Conservation (phyloP, 2,329 filamentous ascomycete genomes). For the Fusarium keratoplasticum region DNA sequence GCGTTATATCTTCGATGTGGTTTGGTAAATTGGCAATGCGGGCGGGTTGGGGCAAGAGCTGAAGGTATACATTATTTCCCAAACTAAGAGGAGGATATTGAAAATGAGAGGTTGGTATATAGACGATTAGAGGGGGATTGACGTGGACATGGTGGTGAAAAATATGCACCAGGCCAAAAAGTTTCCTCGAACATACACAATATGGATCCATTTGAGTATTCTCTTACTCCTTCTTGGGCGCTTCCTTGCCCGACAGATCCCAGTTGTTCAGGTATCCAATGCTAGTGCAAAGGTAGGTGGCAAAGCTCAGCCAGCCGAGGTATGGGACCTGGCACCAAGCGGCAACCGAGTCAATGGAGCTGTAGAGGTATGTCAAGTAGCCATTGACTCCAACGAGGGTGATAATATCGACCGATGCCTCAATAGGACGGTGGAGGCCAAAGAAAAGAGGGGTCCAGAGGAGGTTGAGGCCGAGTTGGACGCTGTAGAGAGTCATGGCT, state of each 20-base stretch:
- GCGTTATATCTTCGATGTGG: slow-evolving; percentile 29
- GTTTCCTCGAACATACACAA: not conserved
- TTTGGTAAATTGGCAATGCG: not conserved
- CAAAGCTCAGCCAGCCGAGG: slow-evolving; percentile 86
- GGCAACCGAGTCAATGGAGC: slow-evolving; percentile 76
- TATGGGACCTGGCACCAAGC: slow-evolving; percentile 85
- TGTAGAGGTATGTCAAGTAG: slow-evolving; percentile 82
- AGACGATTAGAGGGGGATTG: slow-evolving; percentile 13
- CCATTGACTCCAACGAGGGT: slow-evolving; percentile 77
- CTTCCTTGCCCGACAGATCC: slow-evolving; percentile 58
- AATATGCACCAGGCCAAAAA: not conserved
- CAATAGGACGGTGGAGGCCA: slow-evolving; percentile 75
- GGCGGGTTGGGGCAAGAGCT: slow-evolving; percentile 15
- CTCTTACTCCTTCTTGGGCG: slow-evolving; percentile 38
- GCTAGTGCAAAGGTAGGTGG: slow-evolving; percentile 83
- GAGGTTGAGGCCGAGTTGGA: slow-evolving; percentile 87
- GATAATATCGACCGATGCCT: slow-evolving; percentile 81
- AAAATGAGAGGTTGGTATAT: slow-evolving; percentile 5
- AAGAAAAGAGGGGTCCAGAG: slow-evolving; percentile 97
- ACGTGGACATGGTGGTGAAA: not conserved
- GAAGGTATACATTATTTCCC: slow-evolving; percentile 3
- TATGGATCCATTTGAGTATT: slow-evolving; percentile 25
- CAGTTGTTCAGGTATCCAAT: slow-evolving; percentile 77
- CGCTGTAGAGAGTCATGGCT: slow-evolving; percentile 83
- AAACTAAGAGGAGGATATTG: not conserved